Evolutionary conservation across 441 rosid species (phyloP), one percentile per base, ranked within the genome.

Genomic region (Theobroma grandiflorum): DNA sequence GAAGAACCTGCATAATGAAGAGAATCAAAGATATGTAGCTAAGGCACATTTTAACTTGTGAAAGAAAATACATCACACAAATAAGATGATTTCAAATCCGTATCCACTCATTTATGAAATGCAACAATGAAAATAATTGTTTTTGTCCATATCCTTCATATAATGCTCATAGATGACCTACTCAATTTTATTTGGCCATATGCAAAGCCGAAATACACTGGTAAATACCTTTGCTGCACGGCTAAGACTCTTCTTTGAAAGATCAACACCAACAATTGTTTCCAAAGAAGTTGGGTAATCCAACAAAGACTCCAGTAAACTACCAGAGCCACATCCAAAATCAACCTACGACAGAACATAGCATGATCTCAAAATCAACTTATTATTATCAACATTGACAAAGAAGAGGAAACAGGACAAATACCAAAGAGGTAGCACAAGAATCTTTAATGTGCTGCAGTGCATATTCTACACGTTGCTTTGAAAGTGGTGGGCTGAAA

Each of bases 251-350:
- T 95, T 97, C 22, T 49, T 88, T 53, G 99, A 97, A 80, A 95
- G 85, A 86, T 97, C 99, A 80, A 95, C 92, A 8, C 99, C 98
- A 22, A 86, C 94, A 75, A 96, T 85, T 84, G 85, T 90, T 85
- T 89, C 87, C 81, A 96, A 88, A 50, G 98, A 81, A 65, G 91
- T 92, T 61, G 92, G 89, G 84, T 91, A 93, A 82, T 94, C 96
- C 83, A 96, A 85, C 61, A 96, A 85, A 65, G 98, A 92, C 76
- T 94, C 95, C 85, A 96, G 83, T 80, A 95, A 88, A 86, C 98
- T 94, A 85, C 99, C 99, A 55, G 99, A 90, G 77, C 98, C 98
- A 75, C 98, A 96, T 53, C 99, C 99, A 86, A 93, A 93, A 84
- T 96, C 99, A 85, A 88, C 91, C 99, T 96, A 84, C 80, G 16